phyloP scores from a whole-genome alignment of 176 grass and related monocot species.

The Hyparrhenia diplandra region DNA sequence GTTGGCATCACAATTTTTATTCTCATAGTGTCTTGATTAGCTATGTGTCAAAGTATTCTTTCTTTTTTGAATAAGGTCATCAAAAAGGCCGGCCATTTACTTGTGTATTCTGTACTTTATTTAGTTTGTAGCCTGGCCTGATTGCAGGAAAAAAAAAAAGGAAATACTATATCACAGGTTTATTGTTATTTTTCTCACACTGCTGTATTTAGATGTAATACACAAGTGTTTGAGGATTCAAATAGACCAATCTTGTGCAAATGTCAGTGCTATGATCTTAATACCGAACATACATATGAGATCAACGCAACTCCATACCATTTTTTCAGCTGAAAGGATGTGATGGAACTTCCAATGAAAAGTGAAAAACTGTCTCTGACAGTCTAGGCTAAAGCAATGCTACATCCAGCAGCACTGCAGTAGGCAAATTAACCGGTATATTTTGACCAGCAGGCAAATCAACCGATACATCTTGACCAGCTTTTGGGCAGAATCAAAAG shows the following conservation, averaged over 20 bases:
- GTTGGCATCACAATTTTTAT: constrained; percentile 15
- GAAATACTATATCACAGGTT: constrained; percentile 15
- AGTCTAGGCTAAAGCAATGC: constrained; percentile 18
- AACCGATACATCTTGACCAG: constrained; percentile 10
- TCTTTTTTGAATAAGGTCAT: constrained; percentile 37
- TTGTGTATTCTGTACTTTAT: constrained; percentile 39
- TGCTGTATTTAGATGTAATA: background rate
- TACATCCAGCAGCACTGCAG: background rate
- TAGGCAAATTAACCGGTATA: background rate
- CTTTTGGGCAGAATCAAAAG: background rate
- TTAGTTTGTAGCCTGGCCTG: constrained; percentile 43
- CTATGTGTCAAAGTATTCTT: constrained; percentile 18
- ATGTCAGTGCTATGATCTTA: background rate
- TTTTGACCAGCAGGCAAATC: constrained; percentile 19
- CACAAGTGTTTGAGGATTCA: background rate
- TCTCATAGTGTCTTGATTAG: constrained; percentile 25
- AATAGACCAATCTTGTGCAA: background rate
- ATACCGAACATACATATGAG: background rate
- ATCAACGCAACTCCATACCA: background rate
- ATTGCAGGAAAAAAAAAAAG: too few species aligned
- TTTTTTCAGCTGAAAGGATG: background rate
- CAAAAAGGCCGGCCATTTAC: constrained; percentile 2
- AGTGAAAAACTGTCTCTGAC: background rate
- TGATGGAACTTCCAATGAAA: background rate
- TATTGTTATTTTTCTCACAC: background rate